Percentiles rank a stretch among this genome's conserved stretches.
These are phyloP conservation scores for Warburgia ugandensis DNA, from an alignment of 164 flowering plant genomes.

Conservation along the genomic window DNA sequence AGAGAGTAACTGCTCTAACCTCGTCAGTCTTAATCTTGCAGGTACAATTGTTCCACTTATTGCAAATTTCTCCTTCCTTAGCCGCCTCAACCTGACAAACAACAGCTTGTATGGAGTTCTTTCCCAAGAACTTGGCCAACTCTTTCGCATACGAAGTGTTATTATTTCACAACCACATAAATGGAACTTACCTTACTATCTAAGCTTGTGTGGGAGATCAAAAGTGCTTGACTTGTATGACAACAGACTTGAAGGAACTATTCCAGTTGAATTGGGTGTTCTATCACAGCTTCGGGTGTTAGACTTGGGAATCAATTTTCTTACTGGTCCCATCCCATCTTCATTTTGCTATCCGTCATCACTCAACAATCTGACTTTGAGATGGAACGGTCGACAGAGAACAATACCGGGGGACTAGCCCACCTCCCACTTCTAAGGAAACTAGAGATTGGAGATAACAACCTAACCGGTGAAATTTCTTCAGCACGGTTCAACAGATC, in stretches of 20 bases:
- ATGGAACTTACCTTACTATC: too few relatives aligned
- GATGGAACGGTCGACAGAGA: neutral
- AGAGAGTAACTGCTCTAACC: constrained; percentile 24
- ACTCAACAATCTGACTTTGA: neutral
- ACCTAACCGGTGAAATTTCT: constrained; percentile 3
- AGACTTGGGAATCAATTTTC: constrained; percentile 2
- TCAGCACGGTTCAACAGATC: constrained; percentile 2
- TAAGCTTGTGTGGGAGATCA: neutral
- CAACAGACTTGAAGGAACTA: constrained; percentile 8
- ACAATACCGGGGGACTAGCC: constrained; percentile 5
- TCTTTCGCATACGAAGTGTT: constrained; percentile 23
- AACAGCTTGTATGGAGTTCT: constrained; percentile 26
- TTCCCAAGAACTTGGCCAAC: constrained; percentile 23
- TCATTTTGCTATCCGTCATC: constrained; percentile 4
- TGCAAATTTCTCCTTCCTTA: constrained; percentile 38
- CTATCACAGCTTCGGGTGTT: constrained; percentile 3
- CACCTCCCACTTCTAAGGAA: neutral
- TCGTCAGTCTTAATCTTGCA: constrained; percentile 8
- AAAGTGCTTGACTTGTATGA: neutral
- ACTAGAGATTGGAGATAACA: neutral
- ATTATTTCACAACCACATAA: too few relatives aligned
- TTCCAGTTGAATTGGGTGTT: constrained; percentile 2
- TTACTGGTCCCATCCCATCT: constrained; percentile 22
- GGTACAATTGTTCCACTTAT: constrained; percentile 31
- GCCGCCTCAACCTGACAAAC: constrained; percentile 23